These are phyloP conservation scores for Stentor coeruleus DNA, from an alignment of 73 alveolate species.

Conservation along the genomic window DNA sequence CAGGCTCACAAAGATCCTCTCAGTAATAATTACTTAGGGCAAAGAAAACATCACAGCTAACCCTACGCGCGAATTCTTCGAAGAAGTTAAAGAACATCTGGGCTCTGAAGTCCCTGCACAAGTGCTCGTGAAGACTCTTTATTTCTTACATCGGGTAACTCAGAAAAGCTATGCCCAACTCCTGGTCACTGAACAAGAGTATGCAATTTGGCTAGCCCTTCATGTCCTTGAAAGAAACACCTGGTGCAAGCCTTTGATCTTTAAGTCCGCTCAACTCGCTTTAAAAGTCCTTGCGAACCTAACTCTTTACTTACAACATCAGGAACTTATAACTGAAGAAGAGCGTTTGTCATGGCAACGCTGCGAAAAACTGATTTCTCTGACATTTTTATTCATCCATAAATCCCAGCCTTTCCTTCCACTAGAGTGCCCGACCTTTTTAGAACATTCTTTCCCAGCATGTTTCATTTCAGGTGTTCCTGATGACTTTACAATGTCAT, in stretches of 20 bases:
- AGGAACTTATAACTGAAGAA: constrained; percentile 15
- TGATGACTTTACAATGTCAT: constrained; percentile 1
- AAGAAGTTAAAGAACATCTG: constrained; percentile 22
- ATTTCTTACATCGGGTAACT: constrained; percentile 2
- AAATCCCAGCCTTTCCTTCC: background rate
- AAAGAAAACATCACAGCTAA: constrained; percentile 12
- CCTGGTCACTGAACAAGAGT: constrained; percentile 24
- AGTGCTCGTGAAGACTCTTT: constrained; percentile 7
- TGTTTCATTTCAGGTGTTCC: constrained; percentile 20
- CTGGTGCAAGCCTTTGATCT: constrained; percentile 7
- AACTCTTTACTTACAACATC: background rate
- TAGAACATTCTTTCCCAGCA: constrained; percentile 17
- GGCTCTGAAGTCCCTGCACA: constrained; percentile 25
- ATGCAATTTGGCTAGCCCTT: constrained; percentile 23
- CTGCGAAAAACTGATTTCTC: background rate
- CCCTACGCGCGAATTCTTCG: constrained; percentile 26
- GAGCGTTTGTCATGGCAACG: constrained; percentile 4
- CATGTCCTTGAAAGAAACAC: background rate
- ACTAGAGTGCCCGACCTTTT: background rate
- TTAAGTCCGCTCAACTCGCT: constrained; percentile 9
- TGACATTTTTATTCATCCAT: background rate
- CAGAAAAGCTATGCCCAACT: constrained; percentile 11
- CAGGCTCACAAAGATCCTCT: constrained; percentile 16
- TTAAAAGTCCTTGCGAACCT: constrained; percentile 16
- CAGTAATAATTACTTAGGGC: constrained; percentile 12